These are phyloP conservation scores for Cutaneotrichosporon cavernicola DNA, from an alignment of 1,284 basidiomycete genomes.

Conservation along the genomic window DNA sequence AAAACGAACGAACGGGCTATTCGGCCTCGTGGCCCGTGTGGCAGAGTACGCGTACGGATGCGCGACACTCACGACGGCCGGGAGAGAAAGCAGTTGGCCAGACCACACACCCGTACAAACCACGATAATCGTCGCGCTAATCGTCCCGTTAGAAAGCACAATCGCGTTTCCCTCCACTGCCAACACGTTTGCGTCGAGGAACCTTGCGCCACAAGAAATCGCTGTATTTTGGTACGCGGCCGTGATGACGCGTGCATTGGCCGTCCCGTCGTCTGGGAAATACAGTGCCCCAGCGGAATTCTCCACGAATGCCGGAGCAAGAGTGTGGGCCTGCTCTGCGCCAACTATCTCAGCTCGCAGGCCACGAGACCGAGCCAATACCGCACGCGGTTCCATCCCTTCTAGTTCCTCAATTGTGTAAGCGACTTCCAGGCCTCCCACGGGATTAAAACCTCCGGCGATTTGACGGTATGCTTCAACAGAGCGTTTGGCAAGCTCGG, in stretches of 20 bases:
- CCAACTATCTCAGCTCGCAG: constrained; percentile 19
- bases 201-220: constrained; percentile 16
- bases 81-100: constrained; percentile 26
- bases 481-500: constrained; percentile 29
- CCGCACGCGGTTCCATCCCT: constrained; percentile 9
- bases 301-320: constrained; percentile 26
- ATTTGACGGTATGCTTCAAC: constrained; percentile 23
- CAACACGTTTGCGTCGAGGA: constrained; percentile 22
- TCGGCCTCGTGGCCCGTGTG: not conserved
- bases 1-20: constrained; percentile 31
- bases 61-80: constrained; percentile 25
- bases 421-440: constrained; percentile 31
- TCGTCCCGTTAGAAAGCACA: not conserved
- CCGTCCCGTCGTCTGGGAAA: constrained; percentile 31
- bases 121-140: constrained; percentile 14
- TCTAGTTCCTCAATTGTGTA: not conserved
- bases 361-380: constrained; percentile 15
- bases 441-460: constrained; percentile 24
- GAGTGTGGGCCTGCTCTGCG: constrained; percentile 12
- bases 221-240: constrained; percentile 24
- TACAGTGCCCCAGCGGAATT: constrained; percentile 7
- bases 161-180: not conserved
- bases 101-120: constrained; percentile 35
- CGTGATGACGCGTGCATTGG: constrained; percentile 23
- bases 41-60: constrained; percentile 33